phyloP scores from a whole-genome alignment of 2,329 filamentous ascomycete species.

The Zalaria obscura region DNA sequence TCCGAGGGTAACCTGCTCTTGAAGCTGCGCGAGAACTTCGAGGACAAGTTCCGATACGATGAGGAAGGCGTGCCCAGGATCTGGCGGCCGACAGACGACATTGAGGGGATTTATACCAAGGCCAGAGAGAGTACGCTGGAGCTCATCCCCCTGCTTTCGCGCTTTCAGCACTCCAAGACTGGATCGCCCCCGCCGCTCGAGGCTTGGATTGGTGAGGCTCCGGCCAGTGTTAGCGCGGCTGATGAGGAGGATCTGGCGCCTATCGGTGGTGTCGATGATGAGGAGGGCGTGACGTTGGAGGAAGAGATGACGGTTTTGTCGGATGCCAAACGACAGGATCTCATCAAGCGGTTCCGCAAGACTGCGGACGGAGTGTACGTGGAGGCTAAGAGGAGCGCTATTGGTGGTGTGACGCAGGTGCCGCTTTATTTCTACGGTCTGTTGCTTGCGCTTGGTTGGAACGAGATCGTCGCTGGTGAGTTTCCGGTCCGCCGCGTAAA shows the following conservation, averaged over 20 bases:
- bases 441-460: conserved; percentile 89
- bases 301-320: conserved; percentile 94
- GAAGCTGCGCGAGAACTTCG: conserved; percentile 95
- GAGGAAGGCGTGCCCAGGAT: conserved; percentile 88
- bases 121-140: conserved; percentile 85
- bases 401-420: conserved; percentile 87
- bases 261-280: conserved; percentile 88
- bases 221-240: conserved; percentile 56
- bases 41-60: conserved; percentile 98
- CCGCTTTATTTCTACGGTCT: conserved; percentile 90
- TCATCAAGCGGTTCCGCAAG: conserved; percentile 94
- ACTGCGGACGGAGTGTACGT: conserved; percentile 95
- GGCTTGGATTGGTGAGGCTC: conserved; percentile 68
- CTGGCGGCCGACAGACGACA: conserved; percentile 93
- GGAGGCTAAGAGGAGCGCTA: conserved; percentile 91
- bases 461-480: conserved; percentile 89
- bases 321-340: conserved; percentile 78
- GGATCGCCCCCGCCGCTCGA: conserved; percentile 68
- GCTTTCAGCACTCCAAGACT: conserved; percentile 65
- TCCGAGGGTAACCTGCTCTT: conserved; percentile 94
- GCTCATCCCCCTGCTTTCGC: conserved; percentile 76
- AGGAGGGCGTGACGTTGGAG: conserved; percentile 74
- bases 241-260: conserved; percentile 83
- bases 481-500: conserved; percentile 6
- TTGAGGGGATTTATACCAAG: conserved; percentile 86